phyloP scores from a whole-genome alignment of 2,329 filamentous ascomycete genomes.

The Cryphonectria nitschkei region DNA sequence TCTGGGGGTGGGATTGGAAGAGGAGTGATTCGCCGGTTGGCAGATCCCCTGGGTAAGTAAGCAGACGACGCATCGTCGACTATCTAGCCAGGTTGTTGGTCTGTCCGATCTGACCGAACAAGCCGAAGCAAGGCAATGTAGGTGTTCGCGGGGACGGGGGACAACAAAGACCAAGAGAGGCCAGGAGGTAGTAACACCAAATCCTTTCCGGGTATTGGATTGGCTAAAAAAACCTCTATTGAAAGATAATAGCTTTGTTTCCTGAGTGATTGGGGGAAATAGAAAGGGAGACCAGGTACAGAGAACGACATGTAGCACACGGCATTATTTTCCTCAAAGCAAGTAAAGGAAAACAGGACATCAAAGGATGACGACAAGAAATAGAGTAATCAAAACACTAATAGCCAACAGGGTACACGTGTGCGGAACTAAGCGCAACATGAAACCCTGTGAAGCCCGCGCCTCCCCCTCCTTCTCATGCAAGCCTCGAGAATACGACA shows the following conservation, averaged over 20 bases:
- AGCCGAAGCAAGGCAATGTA: constrained; percentile 11
- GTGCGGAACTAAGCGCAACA: background rate
- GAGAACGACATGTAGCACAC: background rate
- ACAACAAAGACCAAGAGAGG: background rate
- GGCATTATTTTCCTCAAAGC: background rate
- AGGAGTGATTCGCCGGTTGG: constrained; percentile 16
- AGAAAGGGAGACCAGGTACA: background rate
- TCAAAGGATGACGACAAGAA: constrained; percentile 4
- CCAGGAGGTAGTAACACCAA: background rate
- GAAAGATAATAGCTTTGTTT: background rate
- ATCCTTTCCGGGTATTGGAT: background rate
- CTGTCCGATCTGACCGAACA: constrained; percentile 9
- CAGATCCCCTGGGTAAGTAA: constrained; percentile 5
- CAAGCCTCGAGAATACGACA: background rate
- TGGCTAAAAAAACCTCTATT: background rate
- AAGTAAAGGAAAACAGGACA: background rate
- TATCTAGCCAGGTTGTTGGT: background rate
- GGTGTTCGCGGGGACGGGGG: background rate
- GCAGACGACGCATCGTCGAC: constrained; percentile 14
- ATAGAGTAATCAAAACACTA: constrained; percentile 11
- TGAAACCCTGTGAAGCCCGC: constrained; percentile 1
- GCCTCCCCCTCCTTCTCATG: background rate
- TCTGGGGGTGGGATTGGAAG: constrained; percentile 14
- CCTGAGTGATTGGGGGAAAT: background rate
- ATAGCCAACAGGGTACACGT: constrained; percentile 12